Evolutionary conservation across 2,329 filamentous ascomycete genomes (phyloP), one percentile per base, ranked within the genome.

Genomic region (Apiospora aurea): DNA sequence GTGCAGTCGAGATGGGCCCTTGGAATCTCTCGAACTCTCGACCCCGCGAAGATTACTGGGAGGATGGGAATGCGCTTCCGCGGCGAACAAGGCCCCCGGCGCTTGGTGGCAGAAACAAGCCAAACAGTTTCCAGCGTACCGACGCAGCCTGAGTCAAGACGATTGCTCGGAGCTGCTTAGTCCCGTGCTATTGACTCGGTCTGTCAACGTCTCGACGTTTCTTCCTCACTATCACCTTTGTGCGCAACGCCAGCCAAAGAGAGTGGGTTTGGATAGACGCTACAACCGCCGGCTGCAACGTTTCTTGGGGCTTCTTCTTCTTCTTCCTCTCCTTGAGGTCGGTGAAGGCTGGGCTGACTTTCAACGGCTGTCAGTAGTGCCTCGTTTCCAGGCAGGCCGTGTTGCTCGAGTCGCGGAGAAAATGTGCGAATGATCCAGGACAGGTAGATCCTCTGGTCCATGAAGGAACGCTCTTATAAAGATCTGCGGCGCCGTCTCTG

Each of bases 351-450:
- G 11, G 57, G 34, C 57, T 64, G 34, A 18, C 57, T 64, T 64
- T 41, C 29, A 41, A 18, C 18, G 38, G 57, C 21, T 64, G 57
- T 24, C 34, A 41, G 57, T 64, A 41, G 57, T 11, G 57, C 34
- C 29, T 64, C 34, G 34, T 64, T 64, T 64, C 57, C 34, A 64
- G 57, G 7, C 34, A 64, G 57, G 11, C 34, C 34, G 29, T 64
- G 57, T 64, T 64, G 57, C 21, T 64, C 57, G 57, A 64, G 34
- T 64, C 57, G 57, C 21, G 34, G 57, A 38, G 67, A 69, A 49
- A 49, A 69, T 24, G 67, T 69, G 44, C 44, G 67, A 41, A 69
- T 49, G 34, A 69, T 69, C 67, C 67, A 69, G 67, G 67, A 69
- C 44, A 69, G 47, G 26, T 69, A 69, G 44, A 69, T 69, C 44